Conservation (phyloP, 495 filamentous ascomycete genomes). For the Chaetomium fimeti region DNA sequence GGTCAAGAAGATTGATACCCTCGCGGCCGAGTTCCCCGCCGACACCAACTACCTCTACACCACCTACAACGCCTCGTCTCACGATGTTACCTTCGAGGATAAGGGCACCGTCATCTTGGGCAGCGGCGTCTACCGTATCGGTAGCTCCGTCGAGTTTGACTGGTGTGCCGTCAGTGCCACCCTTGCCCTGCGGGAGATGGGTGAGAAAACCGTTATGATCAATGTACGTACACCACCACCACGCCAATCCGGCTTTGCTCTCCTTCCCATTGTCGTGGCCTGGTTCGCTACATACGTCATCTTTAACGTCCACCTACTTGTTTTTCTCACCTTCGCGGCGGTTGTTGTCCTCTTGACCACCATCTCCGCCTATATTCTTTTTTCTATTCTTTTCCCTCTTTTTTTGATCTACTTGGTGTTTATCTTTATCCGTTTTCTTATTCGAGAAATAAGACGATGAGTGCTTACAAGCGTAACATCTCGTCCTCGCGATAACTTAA, state of each 20-base stretch:
- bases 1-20: constrained; percentile 97
- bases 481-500: no score
- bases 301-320: not conserved
- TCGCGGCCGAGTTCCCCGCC: constrained; percentile 97
- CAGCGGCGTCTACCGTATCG: constrained; percentile 94
- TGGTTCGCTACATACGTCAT: no score
- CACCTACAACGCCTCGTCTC: constrained; percentile 93
- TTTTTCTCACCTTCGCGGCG: not conserved
- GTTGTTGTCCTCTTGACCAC: not conserved
- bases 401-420: no score
- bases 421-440: not conserved
- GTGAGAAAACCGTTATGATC: constrained; percentile 98
- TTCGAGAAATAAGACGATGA: not conserved
- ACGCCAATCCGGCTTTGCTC: not conserved
- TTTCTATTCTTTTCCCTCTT: not conserved
- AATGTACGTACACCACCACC: constrained; percentile 51
- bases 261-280: no score
- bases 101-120: constrained; percentile 87
- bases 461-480: no score
- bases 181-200: constrained; percentile 78
- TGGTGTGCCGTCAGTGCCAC: constrained; percentile 98
- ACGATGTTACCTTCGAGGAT: constrained; percentile 94
- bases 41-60: constrained; percentile 97
- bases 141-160: constrained; percentile 96
- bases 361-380: not conserved